Percentiles rank a stretch among this genome's conserved stretches.
phyloP scores from a whole-genome alignment of 352 stramenopile species.

The Phytophthora chlamydospora region DNA sequence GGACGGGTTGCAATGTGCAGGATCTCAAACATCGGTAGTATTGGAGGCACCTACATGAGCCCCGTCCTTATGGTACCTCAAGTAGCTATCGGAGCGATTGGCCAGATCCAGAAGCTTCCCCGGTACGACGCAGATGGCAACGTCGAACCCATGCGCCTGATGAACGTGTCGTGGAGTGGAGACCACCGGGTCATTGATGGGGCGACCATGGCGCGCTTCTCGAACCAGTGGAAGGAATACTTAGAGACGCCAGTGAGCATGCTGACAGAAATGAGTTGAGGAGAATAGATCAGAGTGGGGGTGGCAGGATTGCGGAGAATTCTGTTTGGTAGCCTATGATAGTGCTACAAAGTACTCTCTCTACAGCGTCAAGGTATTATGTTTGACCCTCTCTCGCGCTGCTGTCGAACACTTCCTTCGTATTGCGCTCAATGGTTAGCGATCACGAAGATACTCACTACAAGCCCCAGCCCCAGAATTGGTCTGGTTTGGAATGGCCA shows the following conservation, averaged over 20 bases:
- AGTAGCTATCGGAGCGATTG: constrained; percentile 97
- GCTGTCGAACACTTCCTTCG: neutral
- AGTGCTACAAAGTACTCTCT: too few species aligned
- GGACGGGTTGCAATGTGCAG: constrained; percentile 32
- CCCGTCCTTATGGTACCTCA: constrained; percentile 96
- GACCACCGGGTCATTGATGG: constrained; percentile 99
- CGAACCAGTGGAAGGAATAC: constrained; percentile 96
- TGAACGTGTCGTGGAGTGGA: constrained; percentile 97
- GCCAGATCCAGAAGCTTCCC: constrained; percentile 95
- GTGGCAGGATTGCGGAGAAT: neutral
- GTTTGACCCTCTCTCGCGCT: neutral
- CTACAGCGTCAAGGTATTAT: too few species aligned
- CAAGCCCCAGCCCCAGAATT: constrained; percentile 15
- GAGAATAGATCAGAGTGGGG: constrained; percentile 12
- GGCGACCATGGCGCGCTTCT: constrained; percentile 98
- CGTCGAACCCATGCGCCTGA: constrained; percentile 90
- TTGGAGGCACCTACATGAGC: constrained; percentile 97
- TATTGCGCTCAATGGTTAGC: constrained; percentile 5
- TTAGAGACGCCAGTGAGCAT: constrained; percentile 95
- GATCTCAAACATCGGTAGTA: constrained; percentile 94
- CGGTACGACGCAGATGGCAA: constrained; percentile 90
- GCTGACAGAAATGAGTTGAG: constrained; percentile 91
- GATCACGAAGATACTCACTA: constrained; percentile 29
- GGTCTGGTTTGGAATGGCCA: constrained; percentile 70
- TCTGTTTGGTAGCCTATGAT: neutral